Percentiles rank a stretch among this genome's conserved stretches.
phyloP scores from a whole-genome alignment of 331 rosid species.

The Arachis monticola region DNA sequence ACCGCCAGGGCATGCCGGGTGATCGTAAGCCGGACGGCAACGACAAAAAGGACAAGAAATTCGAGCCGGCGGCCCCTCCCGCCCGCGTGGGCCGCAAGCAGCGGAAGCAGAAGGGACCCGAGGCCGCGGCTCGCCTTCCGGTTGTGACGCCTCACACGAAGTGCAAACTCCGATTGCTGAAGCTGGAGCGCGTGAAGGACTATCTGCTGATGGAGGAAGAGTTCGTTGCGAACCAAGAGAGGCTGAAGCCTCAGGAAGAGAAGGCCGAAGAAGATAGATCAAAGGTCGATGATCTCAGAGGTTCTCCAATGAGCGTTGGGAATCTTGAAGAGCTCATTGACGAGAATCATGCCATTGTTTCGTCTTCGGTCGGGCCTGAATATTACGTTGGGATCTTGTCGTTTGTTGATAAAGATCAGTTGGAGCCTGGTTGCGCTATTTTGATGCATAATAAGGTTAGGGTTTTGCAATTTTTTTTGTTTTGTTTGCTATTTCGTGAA shows the following conservation, averaged over 20 bases:
- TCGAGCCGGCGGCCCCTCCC: conserved; percentile 66
- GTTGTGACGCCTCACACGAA: conserved; percentile 80
- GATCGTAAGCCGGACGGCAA: conserved; percentile 69
- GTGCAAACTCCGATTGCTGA: conserved; percentile 81
- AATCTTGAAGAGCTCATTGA: conserved; percentile 93
- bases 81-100: conserved; percentile 90
- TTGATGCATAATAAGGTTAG: conserved; percentile 98
- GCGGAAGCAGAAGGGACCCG: conserved; percentile 92
- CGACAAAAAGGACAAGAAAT: conserved; percentile 90
- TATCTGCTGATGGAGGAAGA: conserved; percentile 95
- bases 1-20: conserved; percentile 75
- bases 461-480: not conserved
- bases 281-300: conserved; percentile 95
- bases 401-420: conserved; percentile 95
- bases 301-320: conserved; percentile 98
- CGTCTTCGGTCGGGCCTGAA: conserved; percentile 97
- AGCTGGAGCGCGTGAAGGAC: conserved; percentile 86
- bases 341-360: conserved; percentile 95
- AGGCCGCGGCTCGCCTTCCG: conserved; percentile 85
- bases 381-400: conserved; percentile 94
- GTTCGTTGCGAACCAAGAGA: conserved; percentile 88
- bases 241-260: conserved; percentile 96
- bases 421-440: conserved; percentile 98
- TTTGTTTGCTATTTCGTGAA: not conserved
- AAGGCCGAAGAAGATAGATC: conserved; percentile 98